phyloP scores from a whole-genome alignment of 2,329 filamentous ascomycete species.

The Phaeosphaeria sp. region DNA sequence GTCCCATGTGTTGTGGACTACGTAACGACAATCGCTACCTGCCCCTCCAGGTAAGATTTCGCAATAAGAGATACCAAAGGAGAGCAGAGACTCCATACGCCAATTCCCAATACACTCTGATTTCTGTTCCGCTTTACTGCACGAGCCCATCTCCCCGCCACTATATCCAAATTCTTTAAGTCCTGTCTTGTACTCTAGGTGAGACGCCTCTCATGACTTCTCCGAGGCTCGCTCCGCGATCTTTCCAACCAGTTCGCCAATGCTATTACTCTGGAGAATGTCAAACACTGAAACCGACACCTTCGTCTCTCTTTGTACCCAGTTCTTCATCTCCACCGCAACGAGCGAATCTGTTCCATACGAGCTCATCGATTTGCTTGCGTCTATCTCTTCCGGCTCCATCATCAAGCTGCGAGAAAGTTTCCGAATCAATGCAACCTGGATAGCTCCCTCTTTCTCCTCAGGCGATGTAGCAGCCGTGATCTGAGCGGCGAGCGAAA shows the following conservation, averaged over 20 bases:
- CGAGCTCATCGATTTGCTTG: conserved; percentile 6
- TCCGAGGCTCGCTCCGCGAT: conserved; percentile 8
- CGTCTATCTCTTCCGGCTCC: conserved; percentile 21
- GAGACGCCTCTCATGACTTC: neutral
- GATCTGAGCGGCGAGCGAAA: conserved; percentile 8
- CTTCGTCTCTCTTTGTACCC: conserved; percentile 23
- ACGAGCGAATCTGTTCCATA: conserved; percentile 35
- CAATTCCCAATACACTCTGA: neutral
- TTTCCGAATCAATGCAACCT: conserved; percentile 16
- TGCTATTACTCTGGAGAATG: conserved; percentile 20
- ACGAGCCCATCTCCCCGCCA: neutral
- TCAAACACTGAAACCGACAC: conserved; percentile 27
- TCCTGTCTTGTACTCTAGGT: neutral
- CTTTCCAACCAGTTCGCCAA: conserved; percentile 9
- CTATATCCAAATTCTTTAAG: neutral
- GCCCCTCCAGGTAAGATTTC: neutral
- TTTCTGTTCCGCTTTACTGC: neutral
- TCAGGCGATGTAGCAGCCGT: conserved; percentile 2
- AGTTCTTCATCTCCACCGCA: conserved; percentile 33
- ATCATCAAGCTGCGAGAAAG: conserved; percentile 21
- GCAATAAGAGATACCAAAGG: neutral
- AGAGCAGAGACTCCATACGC: neutral
- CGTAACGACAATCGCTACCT: neutral
- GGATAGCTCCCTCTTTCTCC: conserved; percentile 1
- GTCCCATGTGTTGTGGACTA: neutral